Evolutionary conservation across 257 asterid species (phyloP).

Genomic region (Knoxia roxburghii): DNA sequence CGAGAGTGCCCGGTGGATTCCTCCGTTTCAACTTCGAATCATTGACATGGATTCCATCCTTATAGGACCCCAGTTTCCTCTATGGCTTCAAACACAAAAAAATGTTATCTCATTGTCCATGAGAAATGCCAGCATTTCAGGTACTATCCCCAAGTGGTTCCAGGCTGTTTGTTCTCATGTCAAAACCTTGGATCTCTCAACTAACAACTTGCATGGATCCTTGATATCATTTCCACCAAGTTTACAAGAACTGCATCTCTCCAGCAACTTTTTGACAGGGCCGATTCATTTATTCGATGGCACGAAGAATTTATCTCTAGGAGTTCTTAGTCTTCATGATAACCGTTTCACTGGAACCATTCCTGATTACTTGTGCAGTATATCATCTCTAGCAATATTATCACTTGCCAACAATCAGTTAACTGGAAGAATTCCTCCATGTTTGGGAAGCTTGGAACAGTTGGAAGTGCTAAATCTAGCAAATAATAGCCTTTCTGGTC

Average conservation of each 20-base stretch:
- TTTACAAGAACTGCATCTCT: not conserved
- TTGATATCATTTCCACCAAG: constrained; percentile 4
- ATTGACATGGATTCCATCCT: constrained; percentile 1
- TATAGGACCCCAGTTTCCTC: constrained; percentile 14
- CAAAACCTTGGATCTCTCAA: constrained; percentile 13
- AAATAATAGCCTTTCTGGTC: constrained; percentile 16
- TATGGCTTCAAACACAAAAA: constrained; percentile 16
- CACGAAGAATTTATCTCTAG: not conserved
- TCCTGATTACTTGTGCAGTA: constrained; percentile 1
- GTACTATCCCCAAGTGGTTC: constrained; percentile 14
- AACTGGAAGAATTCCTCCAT: constrained; percentile 6
- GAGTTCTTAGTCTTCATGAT: not conserved
- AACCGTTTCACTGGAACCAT: not conserved
- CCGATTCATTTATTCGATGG: not conserved
- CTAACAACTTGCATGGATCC: constrained; percentile 10
- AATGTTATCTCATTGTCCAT: not conserved
- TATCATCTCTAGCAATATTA: not conserved
- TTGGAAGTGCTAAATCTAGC: constrained; percentile 13
- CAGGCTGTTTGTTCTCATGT: not conserved
- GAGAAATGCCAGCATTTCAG: constrained; percentile 1
- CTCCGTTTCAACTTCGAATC: constrained; percentile 14
- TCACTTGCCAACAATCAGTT: constrained; percentile 7
- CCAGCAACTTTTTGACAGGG: constrained; percentile 4
- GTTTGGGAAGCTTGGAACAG: constrained; percentile 8
- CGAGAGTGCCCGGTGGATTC: constrained; percentile 18